Base-by-base conservation (phyloP, 1,284 basidiomycete species). In the Tranzscheliella williamsii region DNA sequence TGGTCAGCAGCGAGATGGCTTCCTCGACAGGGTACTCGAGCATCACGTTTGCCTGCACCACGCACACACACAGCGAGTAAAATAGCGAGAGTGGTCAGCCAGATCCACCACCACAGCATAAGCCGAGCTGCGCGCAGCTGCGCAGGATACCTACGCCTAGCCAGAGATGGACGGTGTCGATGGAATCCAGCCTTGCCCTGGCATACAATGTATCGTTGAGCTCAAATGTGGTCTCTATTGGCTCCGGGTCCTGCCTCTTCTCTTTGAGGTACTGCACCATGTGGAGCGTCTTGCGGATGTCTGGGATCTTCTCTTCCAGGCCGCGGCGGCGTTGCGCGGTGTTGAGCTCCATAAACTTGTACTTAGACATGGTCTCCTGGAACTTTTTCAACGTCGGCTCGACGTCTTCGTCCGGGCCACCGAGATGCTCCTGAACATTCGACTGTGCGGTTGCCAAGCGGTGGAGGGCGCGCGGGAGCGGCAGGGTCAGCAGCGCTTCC, bases 321-420 rank as follows among this genome's bases (percentile, higher is more conserved):
- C 87, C 86, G 47, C 84, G 83, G 41, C 88, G 83, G 36, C 92
- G 84, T 76, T 91, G 88, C 12, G 86, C 82, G 37, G 94, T 82
- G 74, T 87, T 93, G 26, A 86, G 81, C 72, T 97, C 94, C 94
- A 98, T 97, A 80, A 94, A 95, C 52, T 90, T 88, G 82, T 98
- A 98, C 82, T 98, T 97, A 91, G 91, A 89, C 76, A 94, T 84
- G 24, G 91, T 91, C 80, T 94, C 91, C 76, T 96, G 90, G 74
- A 97, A 90, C 49, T 83, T 83, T 76, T 86, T 87, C 58, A 98
- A 81, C 0, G 88, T 84, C 18, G 81, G 82, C 76, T 95, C 91
- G 15, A 89, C 85, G 45, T 88, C 87, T 1, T 83, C 87, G 38
- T 91, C 86, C 24, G 87, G 83, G 1, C 89, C 86, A 13, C 89